Conservation (phyloP, 2,329 filamentous ascomycete genomes). For the Chrysoporthe cubensis region DNA sequence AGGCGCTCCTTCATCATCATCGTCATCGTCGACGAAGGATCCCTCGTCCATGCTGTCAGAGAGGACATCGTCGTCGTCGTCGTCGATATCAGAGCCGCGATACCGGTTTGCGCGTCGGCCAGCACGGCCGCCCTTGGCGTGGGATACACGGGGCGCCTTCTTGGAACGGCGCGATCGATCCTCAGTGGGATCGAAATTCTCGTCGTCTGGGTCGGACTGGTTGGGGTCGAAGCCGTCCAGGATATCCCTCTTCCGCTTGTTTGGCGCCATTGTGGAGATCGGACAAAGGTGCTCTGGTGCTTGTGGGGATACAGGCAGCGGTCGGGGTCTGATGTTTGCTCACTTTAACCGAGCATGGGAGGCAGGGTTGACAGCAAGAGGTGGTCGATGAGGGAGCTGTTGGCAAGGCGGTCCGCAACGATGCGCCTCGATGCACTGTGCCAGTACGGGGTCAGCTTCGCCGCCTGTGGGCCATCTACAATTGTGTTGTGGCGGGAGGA, state of each 20-base stretch:
- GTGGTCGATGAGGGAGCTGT: background rate
- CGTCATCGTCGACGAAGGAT: conserved; percentile 52
- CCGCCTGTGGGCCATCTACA: background rate
- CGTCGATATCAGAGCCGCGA: conserved; percentile 64
- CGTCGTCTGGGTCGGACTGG: conserved; percentile 68
- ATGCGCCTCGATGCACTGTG: background rate
- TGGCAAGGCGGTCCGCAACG: background rate
- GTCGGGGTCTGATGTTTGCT: background rate
- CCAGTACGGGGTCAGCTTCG: background rate
- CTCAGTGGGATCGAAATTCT: conserved; percentile 64
- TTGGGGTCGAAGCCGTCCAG: conserved; percentile 67
- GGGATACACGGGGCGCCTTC: conserved; percentile 40
- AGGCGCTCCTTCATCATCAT: conserved; percentile 45
- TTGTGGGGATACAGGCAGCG: background rate
- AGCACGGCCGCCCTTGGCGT: conserved; percentile 37
- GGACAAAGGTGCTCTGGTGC: background rate
- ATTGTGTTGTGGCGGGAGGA: background rate
- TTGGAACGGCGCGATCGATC: conserved; percentile 46
- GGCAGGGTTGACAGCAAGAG: background rate
- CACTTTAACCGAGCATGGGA: background rate
- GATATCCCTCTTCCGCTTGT: conserved; percentile 60
- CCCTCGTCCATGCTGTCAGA: conserved; percentile 57
- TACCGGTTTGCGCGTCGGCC: conserved; percentile 48
- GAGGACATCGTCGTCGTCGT: conserved; percentile 61
- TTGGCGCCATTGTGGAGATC: conserved; percentile 41